A percentile compares a stretch with the other conserved stretches of the same genome.
These are phyloP conservation scores for Floccularia luteovirens DNA, from an alignment of 768 basidiomycete species.

Conservation along the genomic window DNA sequence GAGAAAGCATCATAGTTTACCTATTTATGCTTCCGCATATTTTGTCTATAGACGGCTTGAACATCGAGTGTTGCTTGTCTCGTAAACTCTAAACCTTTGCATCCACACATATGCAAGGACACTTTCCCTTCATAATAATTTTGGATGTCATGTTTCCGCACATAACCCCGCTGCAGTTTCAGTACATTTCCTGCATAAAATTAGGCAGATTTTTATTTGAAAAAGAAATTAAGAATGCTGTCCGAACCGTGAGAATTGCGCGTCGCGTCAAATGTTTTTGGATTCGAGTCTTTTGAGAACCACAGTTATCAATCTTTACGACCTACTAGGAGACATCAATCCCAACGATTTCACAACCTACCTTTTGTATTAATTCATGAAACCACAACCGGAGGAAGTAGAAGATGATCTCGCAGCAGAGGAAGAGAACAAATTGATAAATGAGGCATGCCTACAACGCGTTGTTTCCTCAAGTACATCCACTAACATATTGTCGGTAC, in stretches of 20 bases:
- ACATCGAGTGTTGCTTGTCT: too few relatives aligned
- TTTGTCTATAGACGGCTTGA: conserved; percentile 16
- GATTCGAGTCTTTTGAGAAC: conserved; percentile 3
- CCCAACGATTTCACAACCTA: too few relatives aligned
- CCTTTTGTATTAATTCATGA: conserved; percentile 29
- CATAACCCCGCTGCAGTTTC: too few relatives aligned
- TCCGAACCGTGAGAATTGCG: conserved; percentile 29
- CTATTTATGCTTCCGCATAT: conserved; percentile 10
- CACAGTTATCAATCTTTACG: too few relatives aligned
- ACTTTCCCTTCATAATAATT: too few relatives aligned
- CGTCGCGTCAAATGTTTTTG: conserved; percentile 27
- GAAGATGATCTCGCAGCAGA: conserved; percentile 79
- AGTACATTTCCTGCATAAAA: too few relatives aligned
- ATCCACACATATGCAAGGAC: too few relatives aligned
- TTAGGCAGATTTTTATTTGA: too few relatives aligned
- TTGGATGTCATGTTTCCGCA: too few relatives aligned
- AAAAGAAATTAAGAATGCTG: too few relatives aligned
- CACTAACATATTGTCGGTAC: background rate
- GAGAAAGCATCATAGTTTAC: conserved; percentile 60
- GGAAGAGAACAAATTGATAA: conserved; percentile 84
- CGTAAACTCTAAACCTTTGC: too few relatives aligned
- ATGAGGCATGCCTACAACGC: conserved; percentile 57
- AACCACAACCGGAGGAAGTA: conserved; percentile 54
- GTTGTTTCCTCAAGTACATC: conserved; percentile 1
- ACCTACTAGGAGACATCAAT: too few relatives aligned